Percentiles rank a stretch among this genome's conserved stretches.
Evolutionary conservation across 148 eudicot genomes (phyloP).

Genomic region (Simmondsia chinensis): DNA sequence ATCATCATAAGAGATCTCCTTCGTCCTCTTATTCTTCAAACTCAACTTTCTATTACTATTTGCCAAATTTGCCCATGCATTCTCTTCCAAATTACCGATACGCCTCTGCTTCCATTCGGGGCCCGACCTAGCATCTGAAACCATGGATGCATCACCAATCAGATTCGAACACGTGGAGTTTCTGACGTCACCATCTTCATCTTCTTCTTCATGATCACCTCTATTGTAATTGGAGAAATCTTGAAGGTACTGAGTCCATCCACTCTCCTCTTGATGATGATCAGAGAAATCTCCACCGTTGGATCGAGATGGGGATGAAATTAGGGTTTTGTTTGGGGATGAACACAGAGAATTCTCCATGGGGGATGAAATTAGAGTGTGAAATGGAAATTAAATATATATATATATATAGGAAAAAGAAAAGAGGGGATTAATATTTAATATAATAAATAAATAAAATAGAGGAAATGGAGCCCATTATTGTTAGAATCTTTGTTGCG

Average conservation of each 20-base stretch:
- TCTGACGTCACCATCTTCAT: not conserved
- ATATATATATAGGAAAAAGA: too few species aligned
- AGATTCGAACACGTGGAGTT: not conserved
- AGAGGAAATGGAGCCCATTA: too few species aligned
- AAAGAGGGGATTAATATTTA: too few species aligned
- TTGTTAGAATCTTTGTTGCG: too few species aligned
- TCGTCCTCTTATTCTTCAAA: constrained; percentile 22
- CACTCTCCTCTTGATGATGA: constrained; percentile 65
- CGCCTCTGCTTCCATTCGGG: constrained; percentile 26
- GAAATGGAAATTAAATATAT: not conserved
- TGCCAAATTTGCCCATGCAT: not conserved
- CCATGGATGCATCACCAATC: constrained; percentile 22
- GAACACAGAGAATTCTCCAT: constrained; percentile 24
- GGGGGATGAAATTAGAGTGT: not conserved
- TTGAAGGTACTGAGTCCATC: constrained; percentile 65
- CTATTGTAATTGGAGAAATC: constrained; percentile 23
- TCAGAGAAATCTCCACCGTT: not conserved
- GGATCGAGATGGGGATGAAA: not conserved
- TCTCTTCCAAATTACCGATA: not conserved
- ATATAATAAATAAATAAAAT: too few species aligned
- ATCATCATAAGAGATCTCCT: constrained; percentile 37
- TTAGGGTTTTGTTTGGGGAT: constrained; percentile 7
- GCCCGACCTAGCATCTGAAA: constrained; percentile 64
- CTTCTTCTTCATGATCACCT: not conserved
- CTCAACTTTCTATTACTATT: constrained; percentile 23